Evolutionary conservation across 805 yeast species (phyloP), one percentile per base, ranked within the genome.

Genomic region (Zygosaccharomyces kombuchaensis): DNA sequence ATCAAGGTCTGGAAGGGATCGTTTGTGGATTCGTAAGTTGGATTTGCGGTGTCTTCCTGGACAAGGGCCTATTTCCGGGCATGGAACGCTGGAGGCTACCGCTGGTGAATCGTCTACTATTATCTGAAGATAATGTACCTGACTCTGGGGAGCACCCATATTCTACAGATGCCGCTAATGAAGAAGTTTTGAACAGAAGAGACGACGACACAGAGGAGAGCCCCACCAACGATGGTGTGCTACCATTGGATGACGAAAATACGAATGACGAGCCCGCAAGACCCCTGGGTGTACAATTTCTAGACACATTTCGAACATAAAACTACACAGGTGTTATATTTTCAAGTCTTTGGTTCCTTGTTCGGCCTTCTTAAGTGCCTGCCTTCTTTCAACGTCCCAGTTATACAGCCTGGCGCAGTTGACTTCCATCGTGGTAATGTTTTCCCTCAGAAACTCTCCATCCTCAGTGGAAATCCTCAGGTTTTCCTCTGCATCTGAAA

Each of bases 381-480:
- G 70, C 65, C 90, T 78, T 67, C 87, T 76, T 59, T 83, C 86
- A 8, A 87, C 91, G 61, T 85, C 95, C 90, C 91, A 86, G 58
- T 87, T 87, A 62, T 86, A 87, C 62, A 86, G 74, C 53, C 99
- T 77, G 1, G 99, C 97, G 13, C 96, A 88, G 62, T 93, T 93
- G 42, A 93, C 99, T 66, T 93, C 98, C 90, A 93, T 87, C 2
- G 97, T 91, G 12, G 99, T 93, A 51, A 91, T 90, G 60, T 89
- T 89, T 53, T 90, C 95, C 56, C 96, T 78, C 56, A 93, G 71
- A 60, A 81, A 93, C 59, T 88, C 96, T 51, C 90, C 75, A 66
- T 93, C 99, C 56, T 88, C 96, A 52, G 81, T 76, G 30, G 91
- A 81, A n/a, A 74, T 67, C 13, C 66, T 58, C 53, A 82, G 71